phyloP scores from a whole-genome alignment of 2,329 filamentous ascomycete genomes.

The Teratosphaeria destructans region DNA sequence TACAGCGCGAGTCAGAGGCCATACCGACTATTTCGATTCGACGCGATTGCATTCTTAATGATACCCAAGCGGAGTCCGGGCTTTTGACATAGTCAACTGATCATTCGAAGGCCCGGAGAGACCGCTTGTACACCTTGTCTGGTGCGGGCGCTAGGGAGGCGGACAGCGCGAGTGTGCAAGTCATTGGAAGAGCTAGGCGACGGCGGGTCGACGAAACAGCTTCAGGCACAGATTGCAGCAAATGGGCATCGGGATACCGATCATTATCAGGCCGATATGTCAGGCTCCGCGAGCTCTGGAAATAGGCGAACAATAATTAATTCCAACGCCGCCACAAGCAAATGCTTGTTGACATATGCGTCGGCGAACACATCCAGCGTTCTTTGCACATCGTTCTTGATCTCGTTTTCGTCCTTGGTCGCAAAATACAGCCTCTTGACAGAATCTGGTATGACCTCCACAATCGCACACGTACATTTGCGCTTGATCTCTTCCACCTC shows the following conservation, averaged over 20 bases:
- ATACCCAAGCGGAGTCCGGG: not conserved
- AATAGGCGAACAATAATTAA: conserved; percentile 69
- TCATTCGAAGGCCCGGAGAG: not conserved
- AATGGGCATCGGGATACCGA: not conserved
- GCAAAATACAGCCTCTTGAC: conserved; percentile 37
- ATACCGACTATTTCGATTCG: not conserved
- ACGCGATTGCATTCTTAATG: not conserved
- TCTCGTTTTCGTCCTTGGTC: conserved; percentile 14
- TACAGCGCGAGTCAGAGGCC: not conserved
- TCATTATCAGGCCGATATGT: not conserved
- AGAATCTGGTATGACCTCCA: conserved; percentile 37
- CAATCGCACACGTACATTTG: conserved; percentile 53
- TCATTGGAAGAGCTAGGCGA: too few relatives aligned
- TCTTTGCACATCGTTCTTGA: conserved; percentile 39
- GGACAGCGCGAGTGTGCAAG: too few relatives aligned
- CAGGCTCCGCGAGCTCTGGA: conserved; percentile 68
- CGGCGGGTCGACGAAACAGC: not conserved
- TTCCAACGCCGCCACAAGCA: conserved; percentile 75
- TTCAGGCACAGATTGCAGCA: not conserved
- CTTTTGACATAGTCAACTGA: not conserved
- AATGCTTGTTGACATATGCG: conserved; percentile 83
- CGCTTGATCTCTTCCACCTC: conserved; percentile 53
- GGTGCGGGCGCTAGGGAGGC: too few relatives aligned
- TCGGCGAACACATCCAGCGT: conserved; percentile 64
- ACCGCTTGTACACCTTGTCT: not conserved